Evolutionary conservation across 2,329 filamentous ascomycete genomes (phyloP).

Genomic region (Neofusicoccum laricinum): DNA sequence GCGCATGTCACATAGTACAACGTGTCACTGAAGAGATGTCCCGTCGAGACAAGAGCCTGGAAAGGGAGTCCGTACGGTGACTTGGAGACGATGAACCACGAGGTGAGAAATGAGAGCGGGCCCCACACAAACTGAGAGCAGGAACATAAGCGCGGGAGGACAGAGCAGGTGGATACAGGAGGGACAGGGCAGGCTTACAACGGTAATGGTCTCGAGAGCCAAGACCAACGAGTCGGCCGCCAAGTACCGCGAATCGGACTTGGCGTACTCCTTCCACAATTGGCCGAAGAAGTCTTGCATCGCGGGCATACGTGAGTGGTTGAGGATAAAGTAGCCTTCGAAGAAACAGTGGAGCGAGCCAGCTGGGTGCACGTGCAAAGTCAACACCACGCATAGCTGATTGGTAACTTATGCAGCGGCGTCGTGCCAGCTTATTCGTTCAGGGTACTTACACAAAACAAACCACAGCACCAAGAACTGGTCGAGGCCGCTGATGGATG

Average conservation of each 20-base stretch:
- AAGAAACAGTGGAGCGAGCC: conserved; percentile 12
- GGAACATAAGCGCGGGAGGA: background rate
- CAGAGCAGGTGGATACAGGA: background rate
- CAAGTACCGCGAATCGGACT: conserved; percentile 57
- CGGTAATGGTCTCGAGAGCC: conserved; percentile 56
- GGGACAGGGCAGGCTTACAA: conserved; percentile 24
- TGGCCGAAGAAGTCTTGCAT: conserved; percentile 42
- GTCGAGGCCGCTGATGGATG: background rate
- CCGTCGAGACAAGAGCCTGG: conserved; percentile 42
- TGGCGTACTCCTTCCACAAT: conserved; percentile 58
- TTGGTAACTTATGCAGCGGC: background rate
- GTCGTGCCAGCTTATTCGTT: background rate
- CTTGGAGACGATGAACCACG: conserved; percentile 44
- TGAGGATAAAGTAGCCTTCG: conserved; percentile 2
- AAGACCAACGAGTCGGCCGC: conserved; percentile 53
- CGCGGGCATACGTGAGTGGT: background rate
- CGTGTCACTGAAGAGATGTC: conserved; percentile 52
- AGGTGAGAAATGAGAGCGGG: conserved; percentile 54
- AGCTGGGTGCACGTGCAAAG: background rate
- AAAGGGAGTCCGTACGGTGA: conserved; percentile 50
- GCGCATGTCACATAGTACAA: conserved; percentile 61
- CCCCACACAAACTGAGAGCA: conserved; percentile 53
- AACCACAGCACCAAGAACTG: conserved; percentile 5
- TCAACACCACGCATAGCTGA: background rate
- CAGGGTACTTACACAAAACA: background rate